A percentile compares a stretch with the other conserved stretches of the same genome.
Evolutionary conservation across 129 eudicot genomes (phyloP).

Genomic region (Helianthus tuberosus): DNA sequence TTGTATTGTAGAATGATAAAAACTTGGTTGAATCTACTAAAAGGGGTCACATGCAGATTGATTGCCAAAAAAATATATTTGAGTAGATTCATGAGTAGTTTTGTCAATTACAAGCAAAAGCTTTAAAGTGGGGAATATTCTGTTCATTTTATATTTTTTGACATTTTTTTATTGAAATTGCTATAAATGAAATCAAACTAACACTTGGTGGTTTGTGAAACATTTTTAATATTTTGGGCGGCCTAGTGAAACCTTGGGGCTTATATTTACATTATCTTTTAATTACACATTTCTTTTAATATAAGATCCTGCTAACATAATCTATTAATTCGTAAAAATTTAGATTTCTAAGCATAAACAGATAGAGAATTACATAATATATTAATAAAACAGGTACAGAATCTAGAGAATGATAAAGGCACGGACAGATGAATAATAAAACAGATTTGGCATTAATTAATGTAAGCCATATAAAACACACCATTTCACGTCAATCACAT

Average conservation of each 20-base stretch:
- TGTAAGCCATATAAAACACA: constrained; percentile 16
- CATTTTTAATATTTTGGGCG: neutral
- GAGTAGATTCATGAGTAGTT: neutral
- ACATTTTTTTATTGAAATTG: neutral
- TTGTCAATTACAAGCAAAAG: neutral
- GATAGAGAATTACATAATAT: neutral
- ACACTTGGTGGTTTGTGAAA: neutral
- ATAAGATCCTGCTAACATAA: neutral
- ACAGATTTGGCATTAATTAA: neutral
- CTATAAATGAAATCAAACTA: neutral
- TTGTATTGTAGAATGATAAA: too few relatives aligned
- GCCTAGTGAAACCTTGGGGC: neutral
- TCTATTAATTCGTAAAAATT: neutral
- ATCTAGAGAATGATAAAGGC: neutral
- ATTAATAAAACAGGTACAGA: neutral
- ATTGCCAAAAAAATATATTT: neutral
- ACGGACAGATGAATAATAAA: neutral
- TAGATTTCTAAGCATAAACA: constrained; percentile 5
- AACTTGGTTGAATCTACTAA: neutral
- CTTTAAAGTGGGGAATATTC: neutral
- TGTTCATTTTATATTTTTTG: too few relatives aligned
- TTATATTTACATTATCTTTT: neutral
- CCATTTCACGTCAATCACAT: constrained; percentile 18
- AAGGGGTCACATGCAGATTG: neutral
- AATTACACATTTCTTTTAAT: neutral